Conservation (phyloP, 139 green algal genomes). For the Zygnema cylindricum region DNA sequence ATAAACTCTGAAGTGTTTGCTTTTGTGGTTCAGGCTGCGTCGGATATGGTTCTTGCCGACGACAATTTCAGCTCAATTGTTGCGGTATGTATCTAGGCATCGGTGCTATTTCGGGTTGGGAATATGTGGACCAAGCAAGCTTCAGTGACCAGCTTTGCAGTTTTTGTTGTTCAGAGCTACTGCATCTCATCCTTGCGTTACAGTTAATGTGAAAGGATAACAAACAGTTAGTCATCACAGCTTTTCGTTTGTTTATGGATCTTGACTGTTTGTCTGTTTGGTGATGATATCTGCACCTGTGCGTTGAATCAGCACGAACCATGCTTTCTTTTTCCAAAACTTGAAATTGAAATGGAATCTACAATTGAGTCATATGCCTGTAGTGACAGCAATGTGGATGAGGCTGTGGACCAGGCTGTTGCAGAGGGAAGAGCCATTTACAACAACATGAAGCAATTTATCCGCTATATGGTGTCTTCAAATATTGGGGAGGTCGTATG, state of each 20-base stretch:
- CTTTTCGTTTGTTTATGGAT: too few species aligned
- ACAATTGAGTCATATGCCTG: too few species aligned
- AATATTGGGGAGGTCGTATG: constrained; percentile 73
- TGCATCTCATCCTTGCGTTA: neutral
- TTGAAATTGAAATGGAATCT: too few species aligned
- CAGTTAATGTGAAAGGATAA: too few species aligned
- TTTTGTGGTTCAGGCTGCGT: constrained; percentile 36
- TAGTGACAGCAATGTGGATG: too few species aligned
- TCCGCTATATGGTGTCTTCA: constrained; percentile 72
- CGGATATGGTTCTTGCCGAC: constrained; percentile 70
- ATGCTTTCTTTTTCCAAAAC: neutral
- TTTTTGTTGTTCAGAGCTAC: neutral
- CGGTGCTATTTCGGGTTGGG: neutral
- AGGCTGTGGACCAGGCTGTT: constrained; percentile 59
- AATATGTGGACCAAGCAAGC: too few species aligned
- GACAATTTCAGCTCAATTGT: constrained; percentile 73
- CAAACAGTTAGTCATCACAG: too few species aligned
- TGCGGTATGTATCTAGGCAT: constrained; percentile 31
- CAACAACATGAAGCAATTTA: constrained; percentile 74
- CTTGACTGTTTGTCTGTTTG: neutral
- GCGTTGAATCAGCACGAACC: neutral
- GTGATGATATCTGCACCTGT: neutral
- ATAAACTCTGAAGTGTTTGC: too few species aligned
- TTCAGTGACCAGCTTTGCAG: neutral
- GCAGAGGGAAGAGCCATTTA: constrained; percentile 68